phyloP scores from a whole-genome alignment of 306 rosid genomes.

The Fagus crenata region DNA sequence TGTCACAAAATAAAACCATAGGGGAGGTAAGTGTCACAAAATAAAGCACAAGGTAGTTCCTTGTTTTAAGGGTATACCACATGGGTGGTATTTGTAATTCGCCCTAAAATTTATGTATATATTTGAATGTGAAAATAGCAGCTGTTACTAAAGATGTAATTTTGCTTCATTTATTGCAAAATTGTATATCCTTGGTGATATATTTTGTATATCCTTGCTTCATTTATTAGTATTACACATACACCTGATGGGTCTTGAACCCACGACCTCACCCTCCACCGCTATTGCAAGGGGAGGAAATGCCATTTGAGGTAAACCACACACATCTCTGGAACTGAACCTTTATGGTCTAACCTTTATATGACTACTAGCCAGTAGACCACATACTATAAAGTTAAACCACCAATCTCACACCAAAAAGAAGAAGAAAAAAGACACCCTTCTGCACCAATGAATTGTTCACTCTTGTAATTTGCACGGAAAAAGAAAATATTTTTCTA shows the following conservation, averaged over 20 bases:
- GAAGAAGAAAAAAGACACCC: neutral
- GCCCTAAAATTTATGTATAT: neutral
- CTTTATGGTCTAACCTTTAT: neutral
- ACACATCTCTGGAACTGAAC: too few species aligned
- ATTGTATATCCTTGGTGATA: neutral
- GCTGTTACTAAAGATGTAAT: neutral
- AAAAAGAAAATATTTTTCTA: slow-evolving; percentile 16
- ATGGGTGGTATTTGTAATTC: too few species aligned
- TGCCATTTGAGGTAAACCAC: too few species aligned
- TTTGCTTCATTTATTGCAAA: neutral
- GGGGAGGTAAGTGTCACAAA: too few species aligned
- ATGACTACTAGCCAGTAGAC: slow-evolving; percentile 1
- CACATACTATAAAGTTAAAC: slow-evolving; percentile 2
- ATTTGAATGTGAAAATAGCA: neutral
- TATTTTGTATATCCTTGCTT: too few species aligned
- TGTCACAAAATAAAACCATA: too few species aligned
- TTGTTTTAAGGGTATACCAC: too few species aligned
- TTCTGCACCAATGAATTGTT: slow-evolving; percentile 18
- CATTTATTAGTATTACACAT: too few species aligned
- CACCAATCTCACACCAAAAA: slow-evolving; percentile 3
- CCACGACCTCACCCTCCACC: too few species aligned
- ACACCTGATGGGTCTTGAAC: too few species aligned
- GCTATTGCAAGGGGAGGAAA: too few species aligned
- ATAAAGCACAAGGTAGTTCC: too few species aligned
- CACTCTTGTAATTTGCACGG: slow-evolving; percentile 4